Evolutionary conservation across 2,329 filamentous ascomycete genomes (phyloP).

Genomic region (Ilyonectria mors-panacis): DNA sequence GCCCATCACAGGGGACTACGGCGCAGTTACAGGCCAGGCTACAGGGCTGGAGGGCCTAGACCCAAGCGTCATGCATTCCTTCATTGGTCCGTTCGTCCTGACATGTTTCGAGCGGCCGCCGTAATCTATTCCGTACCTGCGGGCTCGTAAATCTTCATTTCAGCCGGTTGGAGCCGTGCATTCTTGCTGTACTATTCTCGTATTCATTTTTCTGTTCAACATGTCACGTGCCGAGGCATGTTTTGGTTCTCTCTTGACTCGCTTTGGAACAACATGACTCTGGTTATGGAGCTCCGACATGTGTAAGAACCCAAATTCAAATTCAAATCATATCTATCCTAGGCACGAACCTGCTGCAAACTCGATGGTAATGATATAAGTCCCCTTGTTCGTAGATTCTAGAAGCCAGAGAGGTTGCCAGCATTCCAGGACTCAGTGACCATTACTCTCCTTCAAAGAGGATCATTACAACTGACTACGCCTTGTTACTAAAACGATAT

Average conservation of each 20-base stretch:
- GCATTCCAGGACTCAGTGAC: too few species aligned
- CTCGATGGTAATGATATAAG: background rate
- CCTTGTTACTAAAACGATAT: background rate
- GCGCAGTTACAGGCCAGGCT: too few species aligned
- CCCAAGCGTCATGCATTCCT: too few species aligned
- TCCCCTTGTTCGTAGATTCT: background rate
- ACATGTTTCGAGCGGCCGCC: too few species aligned
- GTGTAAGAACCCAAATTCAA: background rate
- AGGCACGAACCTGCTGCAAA: background rate
- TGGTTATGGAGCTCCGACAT: background rate
- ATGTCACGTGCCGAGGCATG: background rate
- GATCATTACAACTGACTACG: background rate
- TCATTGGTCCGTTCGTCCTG: conserved; percentile 3
- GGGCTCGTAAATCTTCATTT: background rate
- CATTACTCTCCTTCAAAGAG: background rate
- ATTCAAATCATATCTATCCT: background rate
- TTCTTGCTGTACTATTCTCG: background rate
- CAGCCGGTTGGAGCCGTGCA: background rate
- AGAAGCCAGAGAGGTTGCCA: background rate
- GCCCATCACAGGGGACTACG: too few species aligned
- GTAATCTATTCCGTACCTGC: background rate
- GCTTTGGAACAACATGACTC: background rate
- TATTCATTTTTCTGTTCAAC: background rate
- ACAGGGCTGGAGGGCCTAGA: too few species aligned
- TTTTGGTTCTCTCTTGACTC: background rate